Evolutionary conservation across 1,139 yeast genomes (phyloP), one percentile per base, ranked within the genome.

Genomic region (Geotrichum histeridarum): DNA sequence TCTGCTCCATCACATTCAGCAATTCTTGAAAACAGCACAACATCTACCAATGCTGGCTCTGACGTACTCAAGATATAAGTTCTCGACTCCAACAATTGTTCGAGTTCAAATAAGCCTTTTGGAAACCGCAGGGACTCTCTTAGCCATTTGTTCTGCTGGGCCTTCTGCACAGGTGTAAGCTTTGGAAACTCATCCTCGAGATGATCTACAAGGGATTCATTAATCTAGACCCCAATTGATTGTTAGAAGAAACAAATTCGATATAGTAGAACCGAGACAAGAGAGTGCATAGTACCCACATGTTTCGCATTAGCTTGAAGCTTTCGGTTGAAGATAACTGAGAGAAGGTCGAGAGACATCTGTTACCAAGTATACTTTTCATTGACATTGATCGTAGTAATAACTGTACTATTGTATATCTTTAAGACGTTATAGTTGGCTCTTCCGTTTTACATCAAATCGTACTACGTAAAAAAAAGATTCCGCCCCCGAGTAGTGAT

Each of bases 91-190:
- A 93, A 79, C 51, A 80, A 74, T 57, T 82, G 82, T 71, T 91
- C 91, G 63, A 93, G 78, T 55, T 79, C 77, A 30, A 72, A 74
- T 15, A 69, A 53, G 18, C 81, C 73, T 56, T 78, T 83, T 43
- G 84, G 82, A 63, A 86, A 73, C 66, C 87, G 77, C 59, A 73
- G 71, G 30, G 91, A 77, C 57, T 89, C 78, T 9, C 95, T 83
- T 59, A 78, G 77, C 84, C 93, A 88, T 73, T 91, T 97, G 43
- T 88, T 78, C 60, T 81, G 78, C 62, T 85, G 77, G n/a, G 96
- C 96, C 63, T 77, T 75, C 73, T 81, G 82, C 48, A 68, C 60
- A 36, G 66, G 67, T 22, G 63, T 55, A 44, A 68, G 65, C 27
- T 60, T 58, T 12, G 67, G 61, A 50, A 55, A 55, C 41, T 57